A percentile compares a stretch with the other conserved stretches of the same genome.
Conservation (phyloP, 1,284 basidiomycete species). For the Papiliotrema flavescens region DNA sequence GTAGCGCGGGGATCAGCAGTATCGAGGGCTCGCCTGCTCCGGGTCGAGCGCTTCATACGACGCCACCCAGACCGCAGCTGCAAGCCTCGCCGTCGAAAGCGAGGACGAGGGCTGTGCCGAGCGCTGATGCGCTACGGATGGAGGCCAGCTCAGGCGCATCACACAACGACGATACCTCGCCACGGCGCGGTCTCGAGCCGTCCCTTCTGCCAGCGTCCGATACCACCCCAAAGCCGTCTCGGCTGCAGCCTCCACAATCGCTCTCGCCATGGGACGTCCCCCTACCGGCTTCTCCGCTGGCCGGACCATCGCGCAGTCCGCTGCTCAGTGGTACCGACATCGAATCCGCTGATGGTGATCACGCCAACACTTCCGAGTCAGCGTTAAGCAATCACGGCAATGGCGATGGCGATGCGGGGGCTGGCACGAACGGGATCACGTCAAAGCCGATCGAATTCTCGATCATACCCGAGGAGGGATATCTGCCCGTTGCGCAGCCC, state of each 20-base stretch:
- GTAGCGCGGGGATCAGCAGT: neutral
- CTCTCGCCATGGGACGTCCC: constrained; percentile 15
- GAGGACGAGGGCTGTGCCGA: neutral
- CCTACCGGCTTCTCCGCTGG: constrained; percentile 18
- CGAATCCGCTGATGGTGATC: constrained; percentile 13
- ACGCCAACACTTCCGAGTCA: neutral
- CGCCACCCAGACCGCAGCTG: neutral
- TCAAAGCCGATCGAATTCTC: constrained; percentile 18
- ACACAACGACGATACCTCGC: neutral
- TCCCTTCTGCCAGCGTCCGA: neutral
- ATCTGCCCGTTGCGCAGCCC: constrained; percentile 18
- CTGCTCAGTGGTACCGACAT: constrained; percentile 2
- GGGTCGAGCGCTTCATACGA: neutral
- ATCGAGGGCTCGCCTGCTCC: constrained; percentile 3
- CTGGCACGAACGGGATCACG: neutral
- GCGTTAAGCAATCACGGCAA: neutral
- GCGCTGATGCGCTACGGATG: neutral
- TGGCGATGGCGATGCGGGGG: neutral
- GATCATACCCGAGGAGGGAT: constrained; percentile 39
- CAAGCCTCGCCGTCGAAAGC: neutral
- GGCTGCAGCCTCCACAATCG: neutral
- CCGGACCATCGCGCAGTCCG: constrained; percentile 20
- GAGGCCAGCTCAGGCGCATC: neutral
- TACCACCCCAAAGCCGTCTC: neutral
- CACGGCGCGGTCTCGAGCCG: neutral